Base-by-base conservation (phyloP, 2,329 filamentous ascomycete species). In the Penicillium palitans region DNA sequence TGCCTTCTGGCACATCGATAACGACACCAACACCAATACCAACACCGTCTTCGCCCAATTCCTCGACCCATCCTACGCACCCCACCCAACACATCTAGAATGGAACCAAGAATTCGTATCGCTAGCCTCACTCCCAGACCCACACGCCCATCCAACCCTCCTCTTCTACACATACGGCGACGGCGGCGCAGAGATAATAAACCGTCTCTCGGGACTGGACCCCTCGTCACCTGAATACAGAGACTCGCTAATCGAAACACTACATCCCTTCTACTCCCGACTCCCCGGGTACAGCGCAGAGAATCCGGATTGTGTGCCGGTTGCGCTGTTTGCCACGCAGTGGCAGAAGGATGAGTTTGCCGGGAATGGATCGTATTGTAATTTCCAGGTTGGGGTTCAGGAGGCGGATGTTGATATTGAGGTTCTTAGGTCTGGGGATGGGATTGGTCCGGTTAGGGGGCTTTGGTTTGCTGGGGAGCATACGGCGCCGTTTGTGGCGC, bases 401-500 rank as follows among this genome's bases (percentile, higher is more conserved):
- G 79, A 85, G 6, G 90, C 87, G 0, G 90, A 93, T 65, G 78
- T 81, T 57, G 90, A 96, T 70, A 85, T 96, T 48, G 83, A 88
- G 71, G 71, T 74, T 2, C 78, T 88, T 76, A 73, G 85, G 25
- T 68, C 74, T 5, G 82, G 83, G 0, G 69, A 74, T 2, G 83
- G 83, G 0, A 68, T 81, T 45, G 78, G 77, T 1, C 33, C 64
- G 21, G 85, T 85, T 13, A 78, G 85, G 24, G 87, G 90, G 0
- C 70, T 96, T 9, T 96, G 92, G 92, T 81, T 96, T 64, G 92
- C 92, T 0, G 92, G 92, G 0, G 92, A 96, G 76, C 92, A 96
- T 76, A 96, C 91, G 24, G 88, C 91, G 55, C 92, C 93, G 5
- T 96, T 96, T 78, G 87, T 96, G 29, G 92, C 90, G 12, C 74